A percentile compares a stretch with the other conserved stretches of the same genome.
phyloP scores from a whole-genome alignment of 495 filamentous ascomycete species.

The Parathielavia appendiculata region DNA sequence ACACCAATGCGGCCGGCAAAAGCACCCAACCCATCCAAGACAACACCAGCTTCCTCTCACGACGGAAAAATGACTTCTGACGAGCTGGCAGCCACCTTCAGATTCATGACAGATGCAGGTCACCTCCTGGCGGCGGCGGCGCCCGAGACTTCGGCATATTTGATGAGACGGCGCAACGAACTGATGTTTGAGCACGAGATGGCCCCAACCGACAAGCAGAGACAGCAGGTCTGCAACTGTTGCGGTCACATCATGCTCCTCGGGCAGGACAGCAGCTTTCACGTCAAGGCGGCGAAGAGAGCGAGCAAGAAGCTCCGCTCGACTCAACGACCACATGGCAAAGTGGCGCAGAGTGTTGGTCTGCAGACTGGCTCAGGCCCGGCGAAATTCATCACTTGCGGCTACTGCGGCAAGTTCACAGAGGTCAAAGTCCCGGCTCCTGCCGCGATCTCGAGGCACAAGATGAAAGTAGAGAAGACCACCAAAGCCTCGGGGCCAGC shows the following conservation, averaged over 20 bases:
- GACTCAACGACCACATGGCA: slow-evolving; percentile 6
- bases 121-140: slow-evolving; percentile 44
- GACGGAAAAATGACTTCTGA: slow-evolving; percentile 26
- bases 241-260: slow-evolving; percentile 51
- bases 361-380: slow-evolving; percentile 16
- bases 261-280: slow-evolving; percentile 38
- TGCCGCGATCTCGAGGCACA: slow-evolving; percentile 31
- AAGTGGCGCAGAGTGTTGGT: neutral
- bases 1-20: neutral
- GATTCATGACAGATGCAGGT: slow-evolving; percentile 47
- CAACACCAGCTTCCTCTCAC: neutral
- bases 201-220: slow-evolving; percentile 38
- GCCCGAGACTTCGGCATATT: slow-evolving; percentile 46
- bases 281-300: slow-evolving; percentile 31
- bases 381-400: slow-evolving; percentile 42
- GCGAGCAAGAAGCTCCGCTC: slow-evolving; percentile 13
- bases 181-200: slow-evolving; percentile 42
- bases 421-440: slow-evolving; percentile 32
- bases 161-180: slow-evolving; percentile 42
- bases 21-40: neutral
- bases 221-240: slow-evolving; percentile 44
- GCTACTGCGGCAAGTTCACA: slow-evolving; percentile 40
- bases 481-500: neutral
- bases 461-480: neutral
- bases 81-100: slow-evolving; percentile 29